Evolutionary conservation across 139 green algal species (phyloP).

Genomic region (Auxenochlorella pyrenoidosa): DNA sequence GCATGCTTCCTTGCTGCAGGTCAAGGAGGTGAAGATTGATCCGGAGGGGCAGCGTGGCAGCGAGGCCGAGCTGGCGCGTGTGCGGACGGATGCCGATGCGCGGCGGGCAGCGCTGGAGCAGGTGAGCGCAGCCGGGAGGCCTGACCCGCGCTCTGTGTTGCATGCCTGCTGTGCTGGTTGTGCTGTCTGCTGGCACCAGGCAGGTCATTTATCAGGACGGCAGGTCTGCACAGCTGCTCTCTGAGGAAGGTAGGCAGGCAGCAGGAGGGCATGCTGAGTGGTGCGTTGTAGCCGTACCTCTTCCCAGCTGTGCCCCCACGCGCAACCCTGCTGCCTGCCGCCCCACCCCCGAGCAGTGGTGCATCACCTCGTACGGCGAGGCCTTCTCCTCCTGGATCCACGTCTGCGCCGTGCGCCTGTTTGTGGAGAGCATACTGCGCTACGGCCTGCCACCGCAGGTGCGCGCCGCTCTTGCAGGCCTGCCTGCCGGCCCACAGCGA

Average conservation of each 20-base stretch:
- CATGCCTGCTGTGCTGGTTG: too few species aligned
- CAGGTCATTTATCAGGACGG: too few species aligned
- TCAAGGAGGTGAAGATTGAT: constrained; percentile 18
- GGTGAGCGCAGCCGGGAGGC: too few species aligned
- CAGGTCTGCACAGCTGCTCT: too few species aligned
- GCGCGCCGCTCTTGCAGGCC: not conserved
- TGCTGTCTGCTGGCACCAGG: too few species aligned
- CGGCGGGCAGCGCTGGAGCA: constrained; percentile 75
- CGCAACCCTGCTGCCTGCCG: too few species aligned
- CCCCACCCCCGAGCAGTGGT: constrained; percentile 72
- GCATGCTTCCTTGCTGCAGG: not conserved
- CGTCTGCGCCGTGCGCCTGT: constrained; percentile 90
- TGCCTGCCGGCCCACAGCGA: not conserved
- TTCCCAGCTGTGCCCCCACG: too few species aligned
- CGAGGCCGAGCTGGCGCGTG: constrained; percentile 48
- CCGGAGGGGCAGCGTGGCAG: constrained; percentile 12
- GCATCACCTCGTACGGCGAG: constrained; percentile 90
- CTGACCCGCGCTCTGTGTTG: too few species aligned
- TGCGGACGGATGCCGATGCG: constrained; percentile 71
- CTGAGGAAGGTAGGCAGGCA: too few species aligned
- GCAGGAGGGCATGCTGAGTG: too few species aligned
- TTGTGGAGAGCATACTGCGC: constrained; percentile 97
- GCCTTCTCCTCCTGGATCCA: constrained; percentile 94
- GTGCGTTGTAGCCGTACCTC: too few species aligned
- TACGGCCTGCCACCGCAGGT: constrained; percentile 93